Evolutionary conservation across 441 rosid genomes (phyloP), one percentile per base, ranked within the genome.

Genomic region (Pelargonium cotyledonis): DNA sequence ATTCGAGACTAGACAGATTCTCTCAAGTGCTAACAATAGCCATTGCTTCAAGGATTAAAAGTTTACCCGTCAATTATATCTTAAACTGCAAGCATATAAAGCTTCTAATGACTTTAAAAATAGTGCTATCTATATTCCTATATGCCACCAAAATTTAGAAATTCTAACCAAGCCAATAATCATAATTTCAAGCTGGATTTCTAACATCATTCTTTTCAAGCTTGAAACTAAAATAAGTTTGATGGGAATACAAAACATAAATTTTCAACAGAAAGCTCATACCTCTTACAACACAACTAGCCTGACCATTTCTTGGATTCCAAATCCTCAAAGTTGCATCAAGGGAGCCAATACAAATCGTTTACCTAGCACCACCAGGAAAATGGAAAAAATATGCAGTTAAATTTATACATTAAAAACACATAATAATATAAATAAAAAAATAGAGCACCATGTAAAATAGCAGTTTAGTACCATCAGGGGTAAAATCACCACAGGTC

Each of bases 401-500:
- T 0, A 9, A 61, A 26, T 65, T 61, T 46, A 72, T 65, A 68
- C 26, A 35, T 14, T 23, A 8, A 38, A 41, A 10, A 26, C 31
- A 11, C 19, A 31, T n/a, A 58, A 8, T 1, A 43, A 72, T n/a
- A n/a, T n/a, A n/a, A n/a, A n/a, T n/a, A n/a, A n/a, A n/a, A 2
- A 65, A 65, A 53, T 8, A 51, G 4, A 31, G 29, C n/a, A 31
- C 58, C 1, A 8, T 26, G 19, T 35, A 40, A n/a, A 60, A 58
- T 11, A 63, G 63, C 35, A 49, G 60, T 16, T 69, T 49, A 63
- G 70, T 88, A 89, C 99, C 96, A 62, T 94, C 95, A 67, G 97
- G 94, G 4, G 96, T 91, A 71, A 89, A 94, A 85, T 86, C 96
- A 74, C 99, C 99, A 74, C 97, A 91, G 19, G 95, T 86, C 8